phyloP scores from a whole-genome alignment of 495 filamentous ascomycete species.

The Aspergillus asperescens region DNA sequence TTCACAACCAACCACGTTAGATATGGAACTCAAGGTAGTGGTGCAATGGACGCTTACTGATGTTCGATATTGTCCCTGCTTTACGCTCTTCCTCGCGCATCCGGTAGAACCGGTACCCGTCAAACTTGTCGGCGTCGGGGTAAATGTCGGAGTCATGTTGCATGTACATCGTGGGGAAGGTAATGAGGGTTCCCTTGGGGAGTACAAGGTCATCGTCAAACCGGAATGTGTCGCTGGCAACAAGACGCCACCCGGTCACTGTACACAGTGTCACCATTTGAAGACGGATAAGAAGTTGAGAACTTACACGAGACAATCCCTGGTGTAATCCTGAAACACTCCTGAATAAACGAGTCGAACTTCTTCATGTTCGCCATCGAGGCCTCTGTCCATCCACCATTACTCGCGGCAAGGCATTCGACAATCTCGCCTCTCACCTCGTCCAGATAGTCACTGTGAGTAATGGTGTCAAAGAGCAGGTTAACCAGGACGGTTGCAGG shows the following conservation, averaged over 20 bases:
- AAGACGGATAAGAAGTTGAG: neutral
- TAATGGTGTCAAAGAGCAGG: neutral
- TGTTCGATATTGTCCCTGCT: too few relatives aligned
- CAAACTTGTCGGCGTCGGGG: neutral
- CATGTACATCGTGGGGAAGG: neutral
- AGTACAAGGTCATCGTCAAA: neutral
- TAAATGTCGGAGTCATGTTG: neutral
- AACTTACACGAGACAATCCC: neutral
- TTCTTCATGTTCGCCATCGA: neutral
- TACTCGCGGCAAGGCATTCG: neutral
- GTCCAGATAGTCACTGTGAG: neutral
- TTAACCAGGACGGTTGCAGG: neutral
- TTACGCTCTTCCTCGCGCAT: neutral
- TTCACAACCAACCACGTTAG: too few relatives aligned
- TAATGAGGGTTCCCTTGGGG: neutral
- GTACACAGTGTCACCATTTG: neutral
- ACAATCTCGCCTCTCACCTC: neutral
- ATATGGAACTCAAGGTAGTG: too few relatives aligned
- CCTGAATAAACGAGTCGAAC: conserved; percentile 3
- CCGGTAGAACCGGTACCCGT: neutral
- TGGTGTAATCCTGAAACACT: neutral
- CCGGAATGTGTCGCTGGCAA: neutral
- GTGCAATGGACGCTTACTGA: neutral
- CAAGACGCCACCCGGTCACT: neutral
- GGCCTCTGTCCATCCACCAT: neutral